phyloP scores from a whole-genome alignment of 2,329 filamentous ascomycete genomes.

The Verruconis gallopava region DNA sequence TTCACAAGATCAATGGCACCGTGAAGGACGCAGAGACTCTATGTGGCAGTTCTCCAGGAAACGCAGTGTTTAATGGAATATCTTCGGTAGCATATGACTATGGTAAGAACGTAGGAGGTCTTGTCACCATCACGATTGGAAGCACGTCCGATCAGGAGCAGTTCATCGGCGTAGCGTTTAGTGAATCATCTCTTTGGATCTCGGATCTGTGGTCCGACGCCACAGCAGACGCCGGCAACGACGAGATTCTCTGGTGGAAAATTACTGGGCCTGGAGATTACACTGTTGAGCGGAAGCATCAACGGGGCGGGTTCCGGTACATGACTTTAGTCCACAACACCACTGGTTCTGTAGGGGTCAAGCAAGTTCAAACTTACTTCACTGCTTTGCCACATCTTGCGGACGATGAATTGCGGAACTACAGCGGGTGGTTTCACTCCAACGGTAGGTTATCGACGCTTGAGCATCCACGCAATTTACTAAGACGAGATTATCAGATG shows the following conservation, averaged over 20 bases:
- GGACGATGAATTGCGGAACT: slow-evolving; percentile 23
- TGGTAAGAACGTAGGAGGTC: slow-evolving; percentile 29
- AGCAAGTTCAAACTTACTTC: slow-evolving; percentile 27
- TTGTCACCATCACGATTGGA: slow-evolving; percentile 25
- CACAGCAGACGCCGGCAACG: slow-evolving; percentile 33
- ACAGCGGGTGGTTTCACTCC: slow-evolving; percentile 31
- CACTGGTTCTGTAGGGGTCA: slow-evolving; percentile 27
- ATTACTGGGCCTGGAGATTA: slow-evolving; percentile 27
- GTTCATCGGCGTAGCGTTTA: slow-evolving; percentile 31
- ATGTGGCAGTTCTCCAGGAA: slow-evolving; percentile 17
- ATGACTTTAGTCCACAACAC: slow-evolving; percentile 32
- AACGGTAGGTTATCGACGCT: slow-evolving; percentile 17
- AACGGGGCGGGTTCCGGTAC: slow-evolving; percentile 34
- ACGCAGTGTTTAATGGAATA: slow-evolving; percentile 21
- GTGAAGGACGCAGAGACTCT: slow-evolving; percentile 24
- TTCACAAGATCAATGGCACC: slow-evolving; percentile 29
- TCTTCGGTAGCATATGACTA: slow-evolving; percentile 31
- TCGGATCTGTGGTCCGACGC: slow-evolving; percentile 33
- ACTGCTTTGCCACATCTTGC: slow-evolving; percentile 32
- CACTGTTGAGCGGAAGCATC: slow-evolving; percentile 27
- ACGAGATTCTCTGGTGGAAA: slow-evolving; percentile 37
- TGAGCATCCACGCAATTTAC: not conserved
- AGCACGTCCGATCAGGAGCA: slow-evolving; percentile 22
- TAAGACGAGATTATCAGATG: slow-evolving; percentile 18
- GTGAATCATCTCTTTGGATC: slow-evolving; percentile 34